phyloP scores from a whole-genome alignment of 352 stramenopile genomes.

The Globisporangium cylindrosporum region DNA sequence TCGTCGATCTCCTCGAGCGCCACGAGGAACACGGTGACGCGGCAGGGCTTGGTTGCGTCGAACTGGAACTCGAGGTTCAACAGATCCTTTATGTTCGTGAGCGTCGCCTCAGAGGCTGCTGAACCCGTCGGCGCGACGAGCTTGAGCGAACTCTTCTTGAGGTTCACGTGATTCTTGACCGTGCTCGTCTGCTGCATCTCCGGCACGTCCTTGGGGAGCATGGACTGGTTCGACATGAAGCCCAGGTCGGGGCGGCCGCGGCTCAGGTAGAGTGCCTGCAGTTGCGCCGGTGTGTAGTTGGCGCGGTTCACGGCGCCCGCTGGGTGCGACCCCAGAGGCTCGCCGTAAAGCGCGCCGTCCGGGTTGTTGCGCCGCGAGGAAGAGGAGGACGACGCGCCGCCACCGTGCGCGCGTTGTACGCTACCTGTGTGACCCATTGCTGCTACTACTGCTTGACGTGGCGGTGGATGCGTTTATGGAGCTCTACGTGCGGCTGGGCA shows the following conservation, averaged over 20 bases:
- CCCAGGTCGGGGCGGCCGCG: constrained; percentile 76
- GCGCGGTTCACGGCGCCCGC: constrained; percentile 31
- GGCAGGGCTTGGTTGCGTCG: constrained; percentile 73
- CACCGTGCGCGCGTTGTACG: constrained; percentile 38
- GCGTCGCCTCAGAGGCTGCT: constrained; percentile 9
- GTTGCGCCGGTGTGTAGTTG: constrained; percentile 76
- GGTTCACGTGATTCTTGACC: constrained; percentile 83
- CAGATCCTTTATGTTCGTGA: constrained; percentile 17
- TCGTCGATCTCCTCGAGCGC: constrained; percentile 65
- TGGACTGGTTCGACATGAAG: constrained; percentile 77
- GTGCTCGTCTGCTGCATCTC: constrained; percentile 84
- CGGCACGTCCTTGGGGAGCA: constrained; percentile 47
- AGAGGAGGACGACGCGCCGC: not conserved
- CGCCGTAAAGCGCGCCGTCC: constrained; percentile 57
- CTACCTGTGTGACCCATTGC: constrained; percentile 75
- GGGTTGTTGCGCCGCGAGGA: constrained; percentile 22
- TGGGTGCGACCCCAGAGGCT: constrained; percentile 36
- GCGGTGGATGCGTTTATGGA: not conserved
- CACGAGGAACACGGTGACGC: constrained; percentile 61
- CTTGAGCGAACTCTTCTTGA: constrained; percentile 78
- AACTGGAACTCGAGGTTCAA: constrained; percentile 69
- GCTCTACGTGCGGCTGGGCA: not conserved
- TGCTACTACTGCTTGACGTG: not conserved
- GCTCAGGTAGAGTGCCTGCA: constrained; percentile 83
- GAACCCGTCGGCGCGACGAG: constrained; percentile 23